Conservation (phyloP, 2,329 filamentous ascomycete genomes). For the Apiospora malaysiana region DNA sequence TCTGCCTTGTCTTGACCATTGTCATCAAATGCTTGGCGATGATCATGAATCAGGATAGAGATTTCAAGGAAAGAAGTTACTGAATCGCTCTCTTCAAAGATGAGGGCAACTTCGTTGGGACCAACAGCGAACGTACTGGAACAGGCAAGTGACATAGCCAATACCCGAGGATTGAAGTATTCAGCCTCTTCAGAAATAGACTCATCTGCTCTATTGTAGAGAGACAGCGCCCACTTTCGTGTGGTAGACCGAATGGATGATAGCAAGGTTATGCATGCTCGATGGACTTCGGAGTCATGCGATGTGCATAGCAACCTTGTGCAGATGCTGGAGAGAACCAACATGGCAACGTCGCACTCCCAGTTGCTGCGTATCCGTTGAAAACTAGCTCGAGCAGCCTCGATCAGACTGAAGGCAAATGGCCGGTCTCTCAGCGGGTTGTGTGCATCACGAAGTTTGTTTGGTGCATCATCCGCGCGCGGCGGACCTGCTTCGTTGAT, state of each 20-base stretch:
- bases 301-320: slow-evolving; percentile 13
- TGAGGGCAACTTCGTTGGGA: background rate
- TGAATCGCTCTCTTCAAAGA: background rate
- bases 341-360: slow-evolving; percentile 21
- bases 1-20: background rate
- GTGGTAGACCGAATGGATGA: background rate
- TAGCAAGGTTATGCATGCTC: background rate
- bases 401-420: slow-evolving; percentile 1
- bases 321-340: slow-evolving; percentile 1
- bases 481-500: slow-evolving; percentile 23
- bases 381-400: background rate
- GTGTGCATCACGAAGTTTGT: slow-evolving; percentile 19
- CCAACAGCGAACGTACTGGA: background rate
- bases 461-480: background rate
- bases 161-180: background rate
- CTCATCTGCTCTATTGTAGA: background rate
- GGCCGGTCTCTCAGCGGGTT: background rate
- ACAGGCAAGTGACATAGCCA: background rate
- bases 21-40: background rate
- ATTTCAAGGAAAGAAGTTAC: background rate
- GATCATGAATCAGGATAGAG: background rate
- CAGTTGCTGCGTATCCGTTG: slow-evolving; percentile 17
- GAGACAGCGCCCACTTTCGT: background rate
- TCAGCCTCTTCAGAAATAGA: background rate
- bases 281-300: slow-evolving; percentile 22